Percentiles rank a stretch among this genome's conserved stretches.
These are phyloP conservation scores for Dothistroma septosporum DNA, from an alignment of 2,329 filamentous ascomycete species.

Conservation along the genomic window DNA sequence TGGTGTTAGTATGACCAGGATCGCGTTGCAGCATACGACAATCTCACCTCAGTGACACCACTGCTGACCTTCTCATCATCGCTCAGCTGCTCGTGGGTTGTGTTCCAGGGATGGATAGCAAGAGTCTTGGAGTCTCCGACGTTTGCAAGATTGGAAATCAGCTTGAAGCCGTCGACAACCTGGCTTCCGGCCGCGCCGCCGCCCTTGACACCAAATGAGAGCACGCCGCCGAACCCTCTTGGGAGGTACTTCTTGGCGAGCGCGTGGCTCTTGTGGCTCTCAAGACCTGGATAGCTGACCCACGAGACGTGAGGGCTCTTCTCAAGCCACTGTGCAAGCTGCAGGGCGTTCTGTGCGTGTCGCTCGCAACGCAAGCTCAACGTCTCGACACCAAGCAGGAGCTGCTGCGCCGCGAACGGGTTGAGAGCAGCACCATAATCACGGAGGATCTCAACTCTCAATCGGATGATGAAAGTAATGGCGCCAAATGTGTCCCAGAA, in stretches of 20 bases:
- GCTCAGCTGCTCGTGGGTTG: constrained; percentile 86
- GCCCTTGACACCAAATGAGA: constrained; percentile 91
- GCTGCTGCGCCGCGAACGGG: constrained; percentile 88
- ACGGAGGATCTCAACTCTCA: constrained; percentile 83
- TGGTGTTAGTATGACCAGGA: constrained; percentile 15
- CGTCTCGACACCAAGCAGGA: constrained; percentile 85
- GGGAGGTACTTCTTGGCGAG: constrained; percentile 82
- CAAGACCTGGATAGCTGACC: constrained; percentile 89
- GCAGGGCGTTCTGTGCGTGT: constrained; percentile 77
- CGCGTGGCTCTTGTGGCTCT: constrained; percentile 74
- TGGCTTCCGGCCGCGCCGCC: constrained; percentile 76
- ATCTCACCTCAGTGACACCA: constrained; percentile 60
- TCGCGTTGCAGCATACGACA: background rate
- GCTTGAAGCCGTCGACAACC: constrained; percentile 89
- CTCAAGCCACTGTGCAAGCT: constrained; percentile 78
- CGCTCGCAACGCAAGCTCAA: constrained; percentile 80
- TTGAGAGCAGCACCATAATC: constrained; percentile 80
- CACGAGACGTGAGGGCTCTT: constrained; percentile 78
- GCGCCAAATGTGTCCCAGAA: constrained; percentile 91
- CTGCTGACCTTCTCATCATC: constrained; percentile 76
- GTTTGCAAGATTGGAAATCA: constrained; percentile 94
- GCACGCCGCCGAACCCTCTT: constrained; percentile 80
- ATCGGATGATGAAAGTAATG: constrained; percentile 76
- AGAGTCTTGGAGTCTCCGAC: constrained; percentile 94
- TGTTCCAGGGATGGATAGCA: constrained; percentile 92